Evolutionary conservation across 352 stramenopile genomes (phyloP), one percentile per base, ranked within the genome.

Genomic region (Pythium utonaiense): DNA sequence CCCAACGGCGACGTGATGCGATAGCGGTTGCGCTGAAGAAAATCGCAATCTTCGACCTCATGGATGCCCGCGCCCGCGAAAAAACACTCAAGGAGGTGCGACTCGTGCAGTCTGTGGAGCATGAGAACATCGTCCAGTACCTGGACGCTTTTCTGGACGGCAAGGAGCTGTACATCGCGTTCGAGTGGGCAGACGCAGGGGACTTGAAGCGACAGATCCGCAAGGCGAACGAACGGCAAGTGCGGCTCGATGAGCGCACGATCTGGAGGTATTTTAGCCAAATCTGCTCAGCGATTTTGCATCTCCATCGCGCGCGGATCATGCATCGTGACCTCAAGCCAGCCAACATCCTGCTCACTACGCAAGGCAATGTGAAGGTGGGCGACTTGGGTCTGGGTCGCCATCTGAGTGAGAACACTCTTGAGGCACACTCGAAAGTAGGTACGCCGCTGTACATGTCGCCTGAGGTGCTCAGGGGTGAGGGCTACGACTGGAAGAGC

Each of bases 381-480:
- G 86, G 86, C 3, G 86, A 95, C 59, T 62, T 95, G 2, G 86
- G 86, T 1, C 71, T 96, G 38, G 83, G 83, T 6, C 76, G 86
- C 28, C 73, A 89, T 34, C 58, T 96, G 48, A 93, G 86, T 38
- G 83, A 93, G 25, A 75, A 93, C 53, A 94, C 83, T 4, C 62
- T 93, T 21, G 75, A 93, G 41, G 86, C 89, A 14, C 86, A 93
- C 44, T 96, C 86, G 12, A 97, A 97, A 59, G 93, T 98, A 16
- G 94, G 94, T 3, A 98, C 93, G 22, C 94, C 94, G 36, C 72
- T 98, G 21, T 98, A 98, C 66, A 98, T 98, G 89, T 96, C 90
- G 9, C 93, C 95, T 0, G 95, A 98, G 55, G 90, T 98, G 33
- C 77, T 98, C 19, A 81, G 88, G 3, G 94, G 95, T 16, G 83